phyloP scores from a whole-genome alignment of 2,329 filamentous ascomycete species.

The Trichophyton verrucosum region DNA sequence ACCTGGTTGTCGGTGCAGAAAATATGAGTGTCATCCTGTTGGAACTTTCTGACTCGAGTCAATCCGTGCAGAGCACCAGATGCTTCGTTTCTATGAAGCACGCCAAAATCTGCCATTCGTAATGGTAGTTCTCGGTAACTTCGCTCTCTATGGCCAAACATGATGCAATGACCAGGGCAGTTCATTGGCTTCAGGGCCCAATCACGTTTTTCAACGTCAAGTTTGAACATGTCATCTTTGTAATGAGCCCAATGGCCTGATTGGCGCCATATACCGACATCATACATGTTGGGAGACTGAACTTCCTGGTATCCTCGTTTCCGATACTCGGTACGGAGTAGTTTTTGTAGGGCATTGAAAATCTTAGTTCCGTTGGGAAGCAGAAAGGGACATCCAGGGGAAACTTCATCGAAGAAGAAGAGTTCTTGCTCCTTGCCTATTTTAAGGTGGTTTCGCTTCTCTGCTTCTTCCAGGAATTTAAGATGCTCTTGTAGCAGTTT shows the following conservation, averaged over 20 bases:
- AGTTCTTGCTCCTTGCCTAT: conserved; percentile 93
- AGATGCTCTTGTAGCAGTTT: conserved; percentile 86
- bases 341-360: conserved; percentile 74
- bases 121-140: conserved; percentile 85
- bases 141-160: conserved; percentile 71
- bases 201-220: conserved; percentile 66
- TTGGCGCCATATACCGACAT: conserved; percentile 81
- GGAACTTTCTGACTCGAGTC: conserved; percentile 84
- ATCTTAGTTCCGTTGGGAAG: conserved; percentile 85
- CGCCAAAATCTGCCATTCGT: conserved; percentile 89
- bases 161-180: conserved; percentile 84
- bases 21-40: conserved; percentile 93
- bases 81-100: conserved; percentile 88
- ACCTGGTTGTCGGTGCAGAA: conserved; percentile 77
- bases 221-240: conserved; percentile 91
- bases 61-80: conserved; percentile 83
- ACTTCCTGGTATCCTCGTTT: conserved; percentile 91
- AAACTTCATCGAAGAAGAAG: conserved; percentile 90
- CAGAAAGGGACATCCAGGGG: conserved; percentile 89
- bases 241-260: conserved; percentile 93
- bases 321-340: conserved; percentile 79
- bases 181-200: conserved; percentile 96
- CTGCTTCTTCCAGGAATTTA: conserved; percentile 93
- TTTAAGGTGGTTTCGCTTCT: conserved; percentile 87
- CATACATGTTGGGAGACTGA: conserved; percentile 93